These are phyloP conservation scores for Metschnikowia koreensis DNA, from an alignment of 805 yeast genomes.

Conservation along the genomic window DNA sequence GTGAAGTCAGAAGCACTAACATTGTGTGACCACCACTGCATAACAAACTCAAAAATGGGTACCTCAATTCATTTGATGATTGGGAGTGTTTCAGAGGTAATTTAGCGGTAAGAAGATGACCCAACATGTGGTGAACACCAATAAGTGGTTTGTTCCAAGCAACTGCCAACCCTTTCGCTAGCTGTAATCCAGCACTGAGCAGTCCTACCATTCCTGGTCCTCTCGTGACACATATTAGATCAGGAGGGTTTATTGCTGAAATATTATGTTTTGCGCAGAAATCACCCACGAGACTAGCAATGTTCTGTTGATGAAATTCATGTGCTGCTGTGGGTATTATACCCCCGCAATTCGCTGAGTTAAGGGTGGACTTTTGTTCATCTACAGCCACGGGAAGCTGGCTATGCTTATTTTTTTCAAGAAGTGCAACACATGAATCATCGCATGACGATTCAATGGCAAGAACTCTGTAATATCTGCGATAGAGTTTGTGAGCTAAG, in stretches of 20 bases:
- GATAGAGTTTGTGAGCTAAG: background rate
- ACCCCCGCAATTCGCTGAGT: conserved; percentile 72
- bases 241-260: conserved; percentile 45
- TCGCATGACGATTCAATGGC: conserved; percentile 95
- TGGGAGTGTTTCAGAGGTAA: conserved; percentile 22
- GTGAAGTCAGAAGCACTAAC: conserved; percentile 63
- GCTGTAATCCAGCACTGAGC: conserved; percentile 73
- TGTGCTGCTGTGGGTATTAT: conserved; percentile 85
- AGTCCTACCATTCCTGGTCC: conserved; percentile 98
- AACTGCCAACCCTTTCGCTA: conserved; percentile 79
- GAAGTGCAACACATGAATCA: conserved; percentile 84
- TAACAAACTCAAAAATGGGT: conserved; percentile 72
- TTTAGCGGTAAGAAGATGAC: conserved; percentile 65
- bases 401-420: conserved; percentile 45
- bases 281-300: conserved; percentile 51
- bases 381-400: conserved; percentile 50
- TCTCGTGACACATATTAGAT: conserved; percentile 81
- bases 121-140: conserved; percentile 97
- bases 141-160: conserved; percentile 77
- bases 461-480: conserved; percentile 54
- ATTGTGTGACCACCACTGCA: conserved; percentile 96
- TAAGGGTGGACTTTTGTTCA: conserved; percentile 63
- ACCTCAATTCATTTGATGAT: conserved; percentile 21
- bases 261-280: conserved; percentile 41
- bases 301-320: conserved; percentile 63